phyloP scores from a whole-genome alignment of 75 land plant species.

The Selaginella tamariscina region DNA sequence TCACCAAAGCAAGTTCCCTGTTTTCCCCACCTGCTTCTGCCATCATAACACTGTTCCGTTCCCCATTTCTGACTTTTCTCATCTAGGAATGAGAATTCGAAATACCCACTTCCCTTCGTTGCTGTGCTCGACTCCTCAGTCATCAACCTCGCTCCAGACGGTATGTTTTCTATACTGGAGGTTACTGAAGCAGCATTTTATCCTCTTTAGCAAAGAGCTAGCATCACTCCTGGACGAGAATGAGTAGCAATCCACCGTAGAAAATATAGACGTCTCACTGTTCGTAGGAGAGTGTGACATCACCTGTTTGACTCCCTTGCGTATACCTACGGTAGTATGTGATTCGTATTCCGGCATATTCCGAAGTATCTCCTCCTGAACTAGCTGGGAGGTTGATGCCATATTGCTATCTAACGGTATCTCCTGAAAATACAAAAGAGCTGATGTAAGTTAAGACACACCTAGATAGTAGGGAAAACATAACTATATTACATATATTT shows the following conservation, averaged over 20 bases:
- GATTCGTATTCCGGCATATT: too few species aligned
- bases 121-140: neutral
- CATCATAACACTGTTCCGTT: slow-evolving; percentile 6
- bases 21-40: neutral
- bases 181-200: neutral
- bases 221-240: slow-evolving; percentile 12
- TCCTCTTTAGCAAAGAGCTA: slow-evolving; percentile 7
- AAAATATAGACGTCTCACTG: slow-evolving; percentile 1
- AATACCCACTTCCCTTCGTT: neutral
- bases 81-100: neutral
- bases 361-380: neutral
- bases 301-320: neutral
- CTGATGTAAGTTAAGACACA: too few species aligned
- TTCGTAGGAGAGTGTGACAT: neutral
- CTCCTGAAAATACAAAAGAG: too few species aligned
- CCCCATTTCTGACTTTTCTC: neutral
- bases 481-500: too few species aligned
- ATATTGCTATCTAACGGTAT: too few species aligned
- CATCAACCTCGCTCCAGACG: neutral
- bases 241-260: neutral
- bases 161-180: neutral
- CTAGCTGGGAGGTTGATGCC: too few species aligned
- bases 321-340: too few species aligned
- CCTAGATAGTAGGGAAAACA: too few species aligned
- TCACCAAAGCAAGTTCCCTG: neutral